phyloP scores from a whole-genome alignment of 1,139 yeast genomes.

The Lodderomyces pseudojiufengensis region DNA sequence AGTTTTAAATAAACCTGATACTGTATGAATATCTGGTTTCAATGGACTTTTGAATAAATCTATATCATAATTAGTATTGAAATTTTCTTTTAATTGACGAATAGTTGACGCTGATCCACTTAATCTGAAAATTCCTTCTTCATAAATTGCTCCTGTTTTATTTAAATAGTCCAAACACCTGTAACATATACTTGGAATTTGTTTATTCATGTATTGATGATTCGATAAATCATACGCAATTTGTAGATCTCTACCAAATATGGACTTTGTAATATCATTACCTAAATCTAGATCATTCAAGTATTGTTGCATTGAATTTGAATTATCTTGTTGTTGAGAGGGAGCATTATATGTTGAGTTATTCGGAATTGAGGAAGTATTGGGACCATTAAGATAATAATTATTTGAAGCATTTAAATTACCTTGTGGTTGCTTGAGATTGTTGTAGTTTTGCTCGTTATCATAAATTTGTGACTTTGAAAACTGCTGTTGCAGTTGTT shows the following conservation, averaged over 20 bases:
- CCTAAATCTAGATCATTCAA: slow-evolving; percentile 40
- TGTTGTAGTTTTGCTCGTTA: slow-evolving; percentile 7
- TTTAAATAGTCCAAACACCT: slow-evolving; percentile 72
- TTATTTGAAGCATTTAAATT: background rate
- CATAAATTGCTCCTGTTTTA: slow-evolving; percentile 67
- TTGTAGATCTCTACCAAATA: slow-evolving; percentile 67
- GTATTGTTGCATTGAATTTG: slow-evolving; percentile 31
- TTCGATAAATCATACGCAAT: slow-evolving; percentile 52
- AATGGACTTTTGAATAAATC: slow-evolving; percentile 49
- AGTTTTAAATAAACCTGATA: slow-evolving; percentile 72
- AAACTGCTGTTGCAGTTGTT: slow-evolving; percentile 2
- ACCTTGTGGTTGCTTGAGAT: slow-evolving; percentile 2
- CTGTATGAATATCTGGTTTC: slow-evolving; percentile 67
- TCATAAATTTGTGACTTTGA: slow-evolving; percentile 2
- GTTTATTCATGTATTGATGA: slow-evolving; percentile 39
- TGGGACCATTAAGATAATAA: no score
- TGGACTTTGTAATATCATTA: slow-evolving; percentile 30
- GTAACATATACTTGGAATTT: slow-evolving; percentile 73
- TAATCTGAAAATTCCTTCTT: slow-evolving; percentile 87
- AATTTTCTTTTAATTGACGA: slow-evolving; percentile 65
- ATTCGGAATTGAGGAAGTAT: background rate
- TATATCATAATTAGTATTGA: slow-evolving; percentile 62
- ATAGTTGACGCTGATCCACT: slow-evolving; percentile 87
- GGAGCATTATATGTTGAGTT: background rate
- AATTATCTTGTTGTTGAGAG: slow-evolving; percentile 8